Base-by-base conservation (phyloP, 164 flowering plant genomes). In the Akebia trifoliata region DNA sequence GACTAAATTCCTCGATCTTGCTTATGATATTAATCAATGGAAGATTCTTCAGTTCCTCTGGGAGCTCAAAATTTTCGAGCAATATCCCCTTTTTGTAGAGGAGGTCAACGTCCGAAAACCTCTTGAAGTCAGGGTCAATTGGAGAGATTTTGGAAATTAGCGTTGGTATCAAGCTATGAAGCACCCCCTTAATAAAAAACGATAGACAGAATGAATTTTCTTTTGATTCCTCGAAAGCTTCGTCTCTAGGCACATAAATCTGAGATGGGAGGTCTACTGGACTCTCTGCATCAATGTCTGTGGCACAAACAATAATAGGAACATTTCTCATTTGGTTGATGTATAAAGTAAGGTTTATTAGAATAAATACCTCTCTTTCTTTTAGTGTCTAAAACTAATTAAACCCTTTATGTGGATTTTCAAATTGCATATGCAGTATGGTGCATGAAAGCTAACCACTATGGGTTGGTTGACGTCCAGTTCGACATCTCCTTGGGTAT, bases 221-320 rank as follows among this genome's bases (percentile, higher is more conserved):
- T 59, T 93, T 93, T 1, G 78, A 66, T 77, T 93, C 96, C 81
- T 90, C 99, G 47, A 93, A 93, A 20, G 85, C 95, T 60, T 93
- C 99, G 18, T 93, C 99, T 47, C 97, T 74, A 0, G 99, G 99
- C 38, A 86, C 89, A 40, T 93, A 93, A 60, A 85, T 72, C 22
- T 96, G 99, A 54, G 69, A 48, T 37, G 99, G 98, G 81, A 85
- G 82, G 86, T 93, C 99, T 30, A 90, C 81, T 0, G 96, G 55
- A 62, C 84, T 78, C 79, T 93, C 99, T 2, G 79, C 76, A 5
- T 37, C 24, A 59, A 77, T 64, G 68, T 90, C 99, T 93, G 78
- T 3, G 9, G 9, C 11, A 64, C 45, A 51, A 10, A 11, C 1
- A 31, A 2, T 39, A 30, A 1, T n/a, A 22, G 34, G 10, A 49